Conservation (phyloP, 441 rosid species). For the Euphorbia celastroides region DNA sequence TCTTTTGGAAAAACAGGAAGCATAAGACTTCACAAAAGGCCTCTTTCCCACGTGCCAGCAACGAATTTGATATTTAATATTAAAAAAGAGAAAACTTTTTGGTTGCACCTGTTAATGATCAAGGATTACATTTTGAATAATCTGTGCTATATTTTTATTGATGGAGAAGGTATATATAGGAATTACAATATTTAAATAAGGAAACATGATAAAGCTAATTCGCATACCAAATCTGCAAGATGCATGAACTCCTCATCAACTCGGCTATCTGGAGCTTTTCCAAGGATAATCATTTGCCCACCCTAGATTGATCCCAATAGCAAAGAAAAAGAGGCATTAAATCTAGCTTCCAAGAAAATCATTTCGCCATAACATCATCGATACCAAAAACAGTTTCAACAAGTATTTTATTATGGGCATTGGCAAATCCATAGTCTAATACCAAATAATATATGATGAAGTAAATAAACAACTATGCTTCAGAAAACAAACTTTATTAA, state of each 20-base stretch:
- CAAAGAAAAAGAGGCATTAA: constrained; percentile 11
- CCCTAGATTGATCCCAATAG: constrained; percentile 28
- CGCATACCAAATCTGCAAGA: constrained; percentile 45
- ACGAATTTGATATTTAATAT: not conserved
- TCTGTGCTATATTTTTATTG: no score
- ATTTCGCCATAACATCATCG: not conserved
- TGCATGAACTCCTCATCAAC: constrained; percentile 38
- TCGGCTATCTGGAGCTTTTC: constrained; percentile 43
- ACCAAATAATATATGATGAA: not conserved
- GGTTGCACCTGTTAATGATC: no score
- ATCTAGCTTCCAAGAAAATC: not conserved
- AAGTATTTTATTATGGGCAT: not conserved
- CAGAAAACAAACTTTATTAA: not conserved
- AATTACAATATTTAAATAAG: no score
- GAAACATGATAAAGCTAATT: no score
- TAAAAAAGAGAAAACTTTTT: not conserved
- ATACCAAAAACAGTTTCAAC: not conserved
- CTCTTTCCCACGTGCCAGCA: not conserved
- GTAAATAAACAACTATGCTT: not conserved
- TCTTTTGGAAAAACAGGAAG: no score
- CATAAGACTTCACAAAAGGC: not conserved
- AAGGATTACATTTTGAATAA: no score
- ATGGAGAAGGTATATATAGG: no score
- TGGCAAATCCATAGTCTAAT: not conserved
- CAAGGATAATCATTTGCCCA: constrained; percentile 50